Percentiles rank a stretch among this genome's conserved stretches.
Conservation (phyloP, 768 basidiomycete genomes). For the Trametes meyenii region DNA sequence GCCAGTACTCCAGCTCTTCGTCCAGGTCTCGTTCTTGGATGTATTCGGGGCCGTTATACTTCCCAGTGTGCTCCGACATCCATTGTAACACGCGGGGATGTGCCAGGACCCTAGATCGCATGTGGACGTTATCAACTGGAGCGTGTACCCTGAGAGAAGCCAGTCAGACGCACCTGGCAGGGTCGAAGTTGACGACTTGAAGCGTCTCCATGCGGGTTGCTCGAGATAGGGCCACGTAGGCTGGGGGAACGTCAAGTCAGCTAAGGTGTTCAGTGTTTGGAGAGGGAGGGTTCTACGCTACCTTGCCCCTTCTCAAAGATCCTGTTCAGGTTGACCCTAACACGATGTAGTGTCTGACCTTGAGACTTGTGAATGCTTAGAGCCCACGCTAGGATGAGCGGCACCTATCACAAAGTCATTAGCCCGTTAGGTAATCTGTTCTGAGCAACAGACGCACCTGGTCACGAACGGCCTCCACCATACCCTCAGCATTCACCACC, state of each 20-base stretch:
- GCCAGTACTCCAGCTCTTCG: slow-evolving; percentile 19
- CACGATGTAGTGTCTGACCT: slow-evolving; percentile 85
- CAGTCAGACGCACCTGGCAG: slow-evolving; percentile 49
- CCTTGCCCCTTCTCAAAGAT: slow-evolving; percentile 86
- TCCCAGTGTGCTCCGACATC: slow-evolving; percentile 42
- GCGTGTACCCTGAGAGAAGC: not conserved
- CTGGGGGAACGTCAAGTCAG: slow-evolving; percentile 35
- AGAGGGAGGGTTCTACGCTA: slow-evolving; percentile 27
- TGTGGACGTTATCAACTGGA: not conserved
- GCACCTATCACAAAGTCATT: slow-evolving; percentile 39
- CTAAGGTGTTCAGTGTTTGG: not conserved
- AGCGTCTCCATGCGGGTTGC: slow-evolving; percentile 68
- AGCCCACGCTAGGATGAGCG: slow-evolving; percentile 81
- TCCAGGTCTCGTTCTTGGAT: slow-evolving; percentile 37
- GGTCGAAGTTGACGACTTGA: slow-evolving; percentile 66
- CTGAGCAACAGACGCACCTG: slow-evolving; percentile 45
- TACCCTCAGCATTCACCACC: slow-evolving; percentile 60
- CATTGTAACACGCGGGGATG: slow-evolving; percentile 66
- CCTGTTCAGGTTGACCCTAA: slow-evolving; percentile 73
- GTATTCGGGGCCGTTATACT: slow-evolving; percentile 15
- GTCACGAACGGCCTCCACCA: slow-evolving; percentile 57
- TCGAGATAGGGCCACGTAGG: slow-evolving; percentile 74
- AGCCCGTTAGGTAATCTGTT: not conserved
- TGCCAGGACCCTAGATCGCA: slow-evolving; percentile 54
- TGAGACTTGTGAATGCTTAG: slow-evolving; percentile 89